phyloP scores from a whole-genome alignment of 495 filamentous ascomycete genomes.

The Cercophora samala region DNA sequence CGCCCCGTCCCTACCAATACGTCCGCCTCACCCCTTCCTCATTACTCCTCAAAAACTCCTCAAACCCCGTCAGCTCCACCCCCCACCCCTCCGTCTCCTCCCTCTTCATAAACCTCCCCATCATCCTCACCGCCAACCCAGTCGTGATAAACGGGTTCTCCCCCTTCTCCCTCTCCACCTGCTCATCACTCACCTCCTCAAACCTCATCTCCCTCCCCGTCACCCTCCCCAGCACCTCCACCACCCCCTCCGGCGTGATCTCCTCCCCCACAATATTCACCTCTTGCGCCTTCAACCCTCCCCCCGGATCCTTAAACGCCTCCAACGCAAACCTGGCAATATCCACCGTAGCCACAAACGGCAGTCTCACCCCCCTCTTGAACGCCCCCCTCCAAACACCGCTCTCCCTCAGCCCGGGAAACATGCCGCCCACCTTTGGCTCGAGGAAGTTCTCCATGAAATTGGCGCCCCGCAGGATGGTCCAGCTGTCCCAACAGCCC shows the following conservation, averaged over 20 bases:
- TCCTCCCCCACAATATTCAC: conserved; percentile 43
- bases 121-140: conserved; percentile 25
- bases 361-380: conserved; percentile 31
- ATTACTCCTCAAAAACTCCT: conserved; percentile 40
- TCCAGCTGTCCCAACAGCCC: conserved; percentile 41
- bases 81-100: conserved; percentile 35
- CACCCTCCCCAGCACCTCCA: conserved; percentile 32
- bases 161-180: conserved; percentile 29
- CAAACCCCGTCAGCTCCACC: conserved; percentile 35
- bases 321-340: conserved; percentile 47
- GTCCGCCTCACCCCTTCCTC: conserved; percentile 29
- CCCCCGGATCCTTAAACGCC: conserved; percentile 39
- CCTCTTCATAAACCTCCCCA: conserved; percentile 37
- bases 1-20: conserved; percentile 13
- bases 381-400: conserved; percentile 28
- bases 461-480: conserved; percentile 44
- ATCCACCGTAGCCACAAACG: conserved; percentile 47
- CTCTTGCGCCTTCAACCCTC: conserved; percentile 35
- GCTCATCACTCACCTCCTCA: conserved; percentile 40
- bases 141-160: conserved; percentile 28
- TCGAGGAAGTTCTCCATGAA: conserved; percentile 52
- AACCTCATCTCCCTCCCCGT: conserved; percentile 36
- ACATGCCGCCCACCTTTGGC: conserved; percentile 35
- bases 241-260: conserved; percentile 31
- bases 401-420: conserved; percentile 36